Conservation (phyloP, 129 eudicot genomes). For the Ambrosia artemisiifolia region DNA sequence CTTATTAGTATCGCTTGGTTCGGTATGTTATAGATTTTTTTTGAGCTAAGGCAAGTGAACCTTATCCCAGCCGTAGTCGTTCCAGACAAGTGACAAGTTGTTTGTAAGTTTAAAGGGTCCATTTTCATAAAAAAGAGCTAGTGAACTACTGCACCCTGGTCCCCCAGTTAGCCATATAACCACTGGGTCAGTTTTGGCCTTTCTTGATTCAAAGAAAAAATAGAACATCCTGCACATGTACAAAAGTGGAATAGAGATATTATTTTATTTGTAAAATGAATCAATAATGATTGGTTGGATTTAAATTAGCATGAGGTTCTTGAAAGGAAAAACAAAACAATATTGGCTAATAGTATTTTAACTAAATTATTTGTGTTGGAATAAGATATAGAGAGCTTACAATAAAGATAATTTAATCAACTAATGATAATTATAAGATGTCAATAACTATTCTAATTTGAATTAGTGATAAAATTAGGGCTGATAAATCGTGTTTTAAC, state of each 20-base stretch:
- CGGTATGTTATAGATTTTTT: neutral
- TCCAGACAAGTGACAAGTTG: conserved; percentile 75
- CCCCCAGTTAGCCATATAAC: conserved; percentile 95
- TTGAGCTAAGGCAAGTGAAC: conserved; percentile 28
- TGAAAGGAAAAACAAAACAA: no score
- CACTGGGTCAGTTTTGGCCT: conserved; percentile 62
- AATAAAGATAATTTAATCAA: no score
- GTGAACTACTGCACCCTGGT: conserved; percentile 84
- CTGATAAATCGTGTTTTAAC: no score
- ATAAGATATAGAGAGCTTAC: no score
- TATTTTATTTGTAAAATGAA: neutral
- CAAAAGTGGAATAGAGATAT: neutral
- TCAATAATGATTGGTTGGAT: neutral
- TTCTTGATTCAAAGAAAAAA: conserved; percentile 81
- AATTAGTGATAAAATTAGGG: no score
- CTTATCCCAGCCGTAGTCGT: conserved; percentile 92
- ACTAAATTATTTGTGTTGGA: no score
- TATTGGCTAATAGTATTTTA: no score
- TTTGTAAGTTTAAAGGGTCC: conserved; percentile 77
- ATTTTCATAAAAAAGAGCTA: conserved; percentile 91
- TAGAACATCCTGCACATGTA: conserved; percentile 75
- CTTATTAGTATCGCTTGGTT: neutral
- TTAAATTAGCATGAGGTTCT: neutral
- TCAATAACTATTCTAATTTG: no score
- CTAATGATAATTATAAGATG: no score